A percentile compares a stretch with the other conserved stretches of the same genome.
Conservation (phyloP, 768 basidiomycete species). For the Scleroderma bovista region DNA sequence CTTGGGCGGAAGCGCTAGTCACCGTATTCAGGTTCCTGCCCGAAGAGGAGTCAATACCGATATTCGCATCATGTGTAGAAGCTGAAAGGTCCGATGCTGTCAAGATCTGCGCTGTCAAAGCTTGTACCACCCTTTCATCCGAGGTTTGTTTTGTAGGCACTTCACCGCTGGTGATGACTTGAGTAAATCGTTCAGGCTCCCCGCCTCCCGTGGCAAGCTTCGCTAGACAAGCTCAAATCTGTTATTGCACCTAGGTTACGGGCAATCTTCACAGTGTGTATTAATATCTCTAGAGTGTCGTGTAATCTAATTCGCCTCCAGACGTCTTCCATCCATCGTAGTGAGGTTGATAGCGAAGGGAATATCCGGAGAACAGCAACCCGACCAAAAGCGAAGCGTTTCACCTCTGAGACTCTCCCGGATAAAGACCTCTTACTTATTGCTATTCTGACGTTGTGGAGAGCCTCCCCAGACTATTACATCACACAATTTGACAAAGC, state of each 20-base stretch:
- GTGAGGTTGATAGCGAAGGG: slow-evolving; percentile 57
- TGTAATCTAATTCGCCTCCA: slow-evolving; percentile 21
- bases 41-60: slow-evolving; percentile 48
- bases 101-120: slow-evolving; percentile 72
- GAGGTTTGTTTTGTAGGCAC: slow-evolving; percentile 43
- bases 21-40: slow-evolving; percentile 68
- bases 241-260: slow-evolving; percentile 45
- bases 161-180: slow-evolving; percentile 1
- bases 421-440: slow-evolving; percentile 70
- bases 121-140: slow-evolving; percentile 58
- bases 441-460: slow-evolving; percentile 66
- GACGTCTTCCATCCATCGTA: slow-evolving; percentile 47
- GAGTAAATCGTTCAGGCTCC: slow-evolving; percentile 35
- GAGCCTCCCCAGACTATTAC: slow-evolving; percentile 50
- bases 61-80: slow-evolving; percentile 64
- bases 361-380: slow-evolving; percentile 45
- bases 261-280: slow-evolving; percentile 50
- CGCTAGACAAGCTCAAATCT: slow-evolving; percentile 43
- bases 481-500: slow-evolving; percentile 37
- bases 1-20: slow-evolving; percentile 72
- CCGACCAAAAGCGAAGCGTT: slow-evolving; percentile 59
- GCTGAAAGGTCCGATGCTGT: slow-evolving; percentile 77
- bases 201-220: slow-evolving; percentile 51
- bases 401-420: slow-evolving; percentile 50
- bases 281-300: slow-evolving; percentile 3